phyloP scores from a whole-genome alignment of 345 rosid genomes.

The Eutrema heterophyllum region DNA sequence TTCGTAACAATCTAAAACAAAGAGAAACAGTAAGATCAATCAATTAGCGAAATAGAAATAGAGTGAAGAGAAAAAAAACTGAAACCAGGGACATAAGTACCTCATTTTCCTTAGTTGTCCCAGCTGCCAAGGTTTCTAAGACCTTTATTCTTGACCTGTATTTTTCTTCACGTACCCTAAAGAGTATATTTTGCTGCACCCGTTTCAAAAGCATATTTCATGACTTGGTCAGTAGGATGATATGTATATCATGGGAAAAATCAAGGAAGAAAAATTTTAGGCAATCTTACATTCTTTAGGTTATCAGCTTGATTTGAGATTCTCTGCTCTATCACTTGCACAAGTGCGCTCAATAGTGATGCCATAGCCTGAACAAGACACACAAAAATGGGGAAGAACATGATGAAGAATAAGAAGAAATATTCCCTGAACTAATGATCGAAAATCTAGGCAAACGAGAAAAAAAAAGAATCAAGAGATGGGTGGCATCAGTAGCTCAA shows the following conservation, averaged over 20 bases:
- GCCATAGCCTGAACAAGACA: slow-evolving; percentile 44
- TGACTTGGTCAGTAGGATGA: slow-evolving; percentile 19
- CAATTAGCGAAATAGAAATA: background rate
- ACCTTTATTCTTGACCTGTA: slow-evolving; percentile 65
- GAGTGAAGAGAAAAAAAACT: background rate
- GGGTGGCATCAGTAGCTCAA: slow-evolving; percentile 7
- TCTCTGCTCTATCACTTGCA: slow-evolving; percentile 68
- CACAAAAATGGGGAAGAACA: background rate
- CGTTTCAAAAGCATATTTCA: slow-evolving; percentile 20
- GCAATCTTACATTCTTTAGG: slow-evolving; percentile 57
- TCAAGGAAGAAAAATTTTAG: no score
- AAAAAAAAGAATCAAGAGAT: background rate
- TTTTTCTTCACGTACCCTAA: slow-evolving; percentile 64
- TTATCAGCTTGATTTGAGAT: slow-evolving; percentile 66
- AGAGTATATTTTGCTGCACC: slow-evolving; percentile 72
- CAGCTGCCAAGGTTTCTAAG: slow-evolving; percentile 73
- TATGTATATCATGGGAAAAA: slow-evolving; percentile 2
- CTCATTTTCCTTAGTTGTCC: slow-evolving; percentile 72
- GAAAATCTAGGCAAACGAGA: background rate
- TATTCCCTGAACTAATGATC: slow-evolving; percentile 3
- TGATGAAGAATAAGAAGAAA: background rate
- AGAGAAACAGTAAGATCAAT: slow-evolving; percentile 3
- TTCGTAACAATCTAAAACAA: slow-evolving; percentile 40
- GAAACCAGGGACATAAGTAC: slow-evolving; percentile 37
- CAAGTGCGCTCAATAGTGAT: slow-evolving; percentile 50